phyloP scores from a whole-genome alignment of 2,329 filamentous ascomycete species.

The Pseudocercospora cruenta region DNA sequence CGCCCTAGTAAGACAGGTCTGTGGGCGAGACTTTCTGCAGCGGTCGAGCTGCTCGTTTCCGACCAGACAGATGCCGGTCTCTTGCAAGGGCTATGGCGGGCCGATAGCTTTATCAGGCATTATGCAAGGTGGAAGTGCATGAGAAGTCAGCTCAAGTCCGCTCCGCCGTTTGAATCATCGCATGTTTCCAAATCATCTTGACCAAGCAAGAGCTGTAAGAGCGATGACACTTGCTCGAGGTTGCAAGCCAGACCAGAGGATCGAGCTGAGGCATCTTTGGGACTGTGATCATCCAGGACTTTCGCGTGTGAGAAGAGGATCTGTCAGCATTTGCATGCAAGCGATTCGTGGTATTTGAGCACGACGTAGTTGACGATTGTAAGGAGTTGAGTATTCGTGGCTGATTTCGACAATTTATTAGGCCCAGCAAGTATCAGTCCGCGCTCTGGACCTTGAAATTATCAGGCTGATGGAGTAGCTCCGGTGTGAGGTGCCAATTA shows the following conservation, averaged over 20 bases:
- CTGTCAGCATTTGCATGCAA: neutral
- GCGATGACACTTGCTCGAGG: neutral
- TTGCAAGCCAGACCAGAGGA: neutral
- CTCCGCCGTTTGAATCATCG: too few species aligned
- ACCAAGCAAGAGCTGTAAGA: neutral
- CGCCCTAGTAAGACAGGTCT: too few species aligned
- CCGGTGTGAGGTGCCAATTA: neutral
- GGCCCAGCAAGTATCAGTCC: neutral
- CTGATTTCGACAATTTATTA: neutral
- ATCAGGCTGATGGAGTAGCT: neutral
- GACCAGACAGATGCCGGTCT: too few species aligned
- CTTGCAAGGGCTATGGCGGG: too few species aligned
- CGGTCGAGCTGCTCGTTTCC: too few species aligned
- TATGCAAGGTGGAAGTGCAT: too few species aligned
- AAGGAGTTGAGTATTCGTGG: too few species aligned
- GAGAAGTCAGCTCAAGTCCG: too few species aligned
- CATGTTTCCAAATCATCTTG: too few species aligned
- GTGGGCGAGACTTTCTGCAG: too few species aligned
- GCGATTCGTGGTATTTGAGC: neutral
- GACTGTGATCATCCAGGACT: neutral
- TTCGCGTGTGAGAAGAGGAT: neutral
- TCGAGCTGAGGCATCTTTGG: neutral
- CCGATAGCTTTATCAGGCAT: too few species aligned
- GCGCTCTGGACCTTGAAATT: neutral
- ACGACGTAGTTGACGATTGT: too few species aligned